Evolutionary conservation across 768 basidiomycete species (phyloP).

Genomic region (Lactifluus subvellereus): DNA sequence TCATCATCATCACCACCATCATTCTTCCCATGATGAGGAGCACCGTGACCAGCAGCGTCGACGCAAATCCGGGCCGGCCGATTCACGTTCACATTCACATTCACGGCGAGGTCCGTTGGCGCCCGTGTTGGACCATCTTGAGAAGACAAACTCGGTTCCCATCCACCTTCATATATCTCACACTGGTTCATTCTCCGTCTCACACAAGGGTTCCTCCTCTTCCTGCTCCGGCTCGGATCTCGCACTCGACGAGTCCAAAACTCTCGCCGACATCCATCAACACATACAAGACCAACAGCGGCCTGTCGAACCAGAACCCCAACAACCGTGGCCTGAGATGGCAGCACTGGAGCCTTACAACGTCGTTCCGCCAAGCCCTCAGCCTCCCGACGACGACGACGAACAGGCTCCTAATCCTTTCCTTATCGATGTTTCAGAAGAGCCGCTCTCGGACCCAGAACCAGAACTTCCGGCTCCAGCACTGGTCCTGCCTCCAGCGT

Average conservation of each 20-base stretch:
- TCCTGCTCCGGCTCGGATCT: slow-evolving; percentile 11
- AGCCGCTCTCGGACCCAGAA: slow-evolving; percentile 29
- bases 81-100: not conserved
- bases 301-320: not conserved
- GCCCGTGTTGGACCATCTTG: slow-evolving; percentile 16
- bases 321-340: not conserved
- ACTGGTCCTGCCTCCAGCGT: slow-evolving; percentile 25
- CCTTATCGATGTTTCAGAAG: slow-evolving; percentile 52
- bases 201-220: slow-evolving; percentile 35
- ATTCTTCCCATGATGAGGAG: not conserved
- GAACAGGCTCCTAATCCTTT: slow-evolving; percentile 46
- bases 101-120: slow-evolving; percentile 17
- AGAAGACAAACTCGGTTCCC: slow-evolving; percentile 22
- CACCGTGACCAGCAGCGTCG: not conserved
- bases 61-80: slow-evolving; percentile 16
- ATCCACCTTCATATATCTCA: slow-evolving; percentile 28
- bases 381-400: not conserved
- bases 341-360: not conserved
- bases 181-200: slow-evolving; percentile 40
- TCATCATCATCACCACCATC: not conserved
- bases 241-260: slow-evolving; percentile 15
- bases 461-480: slow-evolving; percentile 12
- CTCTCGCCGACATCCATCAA: not conserved
- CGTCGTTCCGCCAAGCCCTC: not conserved
- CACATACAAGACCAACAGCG: not conserved